Evolutionary conservation across 768 basidiomycete genomes (phyloP).

Genomic region (Pleurotus giganteus): DNA sequence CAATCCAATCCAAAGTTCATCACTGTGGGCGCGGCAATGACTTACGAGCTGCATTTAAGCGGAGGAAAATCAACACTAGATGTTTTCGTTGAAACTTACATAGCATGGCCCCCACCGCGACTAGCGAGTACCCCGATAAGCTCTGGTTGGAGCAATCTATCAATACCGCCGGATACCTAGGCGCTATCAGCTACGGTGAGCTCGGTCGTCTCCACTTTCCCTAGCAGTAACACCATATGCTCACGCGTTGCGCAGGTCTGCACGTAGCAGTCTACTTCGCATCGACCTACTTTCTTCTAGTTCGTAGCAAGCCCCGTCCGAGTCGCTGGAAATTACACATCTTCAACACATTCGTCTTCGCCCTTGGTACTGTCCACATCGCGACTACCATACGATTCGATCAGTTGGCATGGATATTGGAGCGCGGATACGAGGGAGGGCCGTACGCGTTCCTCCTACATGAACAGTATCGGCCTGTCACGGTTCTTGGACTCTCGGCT

Average conservation of each 20-base stretch:
- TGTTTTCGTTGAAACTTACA: neutral
- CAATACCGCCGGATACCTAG: slow-evolving; percentile 16
- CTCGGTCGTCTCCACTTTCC: neutral
- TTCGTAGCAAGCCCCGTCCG: neutral
- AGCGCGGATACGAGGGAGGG: neutral
- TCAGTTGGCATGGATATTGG: neutral
- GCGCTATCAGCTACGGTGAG: neutral
- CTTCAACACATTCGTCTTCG: slow-evolving; percentile 2
- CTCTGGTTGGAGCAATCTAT: slow-evolving; percentile 15
- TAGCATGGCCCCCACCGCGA: neutral
- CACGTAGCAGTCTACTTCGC: neutral
- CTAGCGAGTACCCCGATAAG: neutral
- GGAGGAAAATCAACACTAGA: too few species aligned
- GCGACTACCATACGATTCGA: neutral
- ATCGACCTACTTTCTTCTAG: neutral
- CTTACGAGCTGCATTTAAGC: neutral
- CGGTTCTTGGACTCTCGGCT: neutral
- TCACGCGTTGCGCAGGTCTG: neutral
- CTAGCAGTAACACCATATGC: neutral
- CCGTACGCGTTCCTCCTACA: slow-evolving; percentile 4
- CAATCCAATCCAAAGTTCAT: too few species aligned
- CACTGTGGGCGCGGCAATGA: too few species aligned
- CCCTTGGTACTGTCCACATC: slow-evolving; percentile 3
- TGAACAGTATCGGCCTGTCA: neutral
- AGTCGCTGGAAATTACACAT: neutral